Evolutionary conservation across 192 early-diverging fungal genomes (phyloP).

Genomic region (Funneliformis mosseae): DNA sequence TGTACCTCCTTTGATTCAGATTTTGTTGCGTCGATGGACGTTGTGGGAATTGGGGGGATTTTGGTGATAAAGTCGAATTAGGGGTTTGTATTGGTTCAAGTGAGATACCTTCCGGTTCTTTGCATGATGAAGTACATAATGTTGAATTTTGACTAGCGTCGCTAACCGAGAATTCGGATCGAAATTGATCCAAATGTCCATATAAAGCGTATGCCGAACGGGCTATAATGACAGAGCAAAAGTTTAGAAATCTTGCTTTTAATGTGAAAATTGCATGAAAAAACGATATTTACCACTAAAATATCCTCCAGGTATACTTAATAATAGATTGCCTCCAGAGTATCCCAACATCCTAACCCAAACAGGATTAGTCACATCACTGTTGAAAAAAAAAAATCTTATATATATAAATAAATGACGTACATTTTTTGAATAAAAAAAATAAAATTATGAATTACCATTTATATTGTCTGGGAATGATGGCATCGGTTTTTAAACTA

Average conservation of each 20-base stretch:
- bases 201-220: background rate
- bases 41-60: background rate
- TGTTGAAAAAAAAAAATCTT: background rate
- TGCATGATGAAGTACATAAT: background rate
- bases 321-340: background rate
- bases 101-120: background rate
- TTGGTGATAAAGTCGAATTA: background rate
- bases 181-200: constrained; percentile 20
- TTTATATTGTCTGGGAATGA: background rate
- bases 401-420: no score
- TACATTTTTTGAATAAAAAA: no score
- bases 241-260: background rate
- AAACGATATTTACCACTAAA: background rate
- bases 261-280: background rate
- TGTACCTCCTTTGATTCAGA: background rate
- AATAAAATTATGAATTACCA: background rate
- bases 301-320: constrained; percentile 1
- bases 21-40: background rate
- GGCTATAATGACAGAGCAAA: background rate
- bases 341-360: constrained; percentile 17
- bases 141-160: background rate
- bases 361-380: constrained; percentile 3
- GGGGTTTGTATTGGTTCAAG: background rate
- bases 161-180: background rate
- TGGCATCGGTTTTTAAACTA: background rate